Evolutionary conservation across 2,329 filamentous ascomycete genomes (phyloP), one percentile per base, ranked within the genome.

Genomic region (Claviceps citrina): DNA sequence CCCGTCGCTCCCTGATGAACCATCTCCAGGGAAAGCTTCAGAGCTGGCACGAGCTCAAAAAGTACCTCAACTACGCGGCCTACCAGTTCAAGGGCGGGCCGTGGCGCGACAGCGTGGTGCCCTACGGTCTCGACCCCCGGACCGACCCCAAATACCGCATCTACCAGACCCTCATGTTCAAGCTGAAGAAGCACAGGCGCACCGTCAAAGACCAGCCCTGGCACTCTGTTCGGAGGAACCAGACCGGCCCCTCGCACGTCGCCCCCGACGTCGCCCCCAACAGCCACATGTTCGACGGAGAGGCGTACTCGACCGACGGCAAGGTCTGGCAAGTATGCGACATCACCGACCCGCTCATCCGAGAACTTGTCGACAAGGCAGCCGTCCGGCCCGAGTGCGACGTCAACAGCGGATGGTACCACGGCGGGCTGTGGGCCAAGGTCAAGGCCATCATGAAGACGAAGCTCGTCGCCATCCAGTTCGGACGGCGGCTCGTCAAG

Each of bases 291-390:
- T 96, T 95, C 58, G 84, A 93, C 45, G 89, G 89, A 35, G 67
- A 76, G 43, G 71, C 70, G 2, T 75, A 89, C 40, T 75, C 76
- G 13, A 72, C 74, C 1, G 86, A 94, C 52, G 86, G 86, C 30
- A 91, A 91, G 52, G 79, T 91, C 37, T 98, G 86, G 81, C 91
- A 96, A 65, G 73, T 93, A 20, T 93, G 86, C 62, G 91, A 98
- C 57, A 80, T 96, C 40, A 81, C 76, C 0, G 89, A 96, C 51
- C 83, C 85, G 0, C 54, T 87, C 1, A 66, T 96, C 1, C 63
- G 66, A 1, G 58, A 66, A 9, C 63, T 95, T 3, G 67, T 94
- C 30, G 70, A 77, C 16, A 71, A 74, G 0, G 66, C 77, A 0
- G 67, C 75, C 5, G 60, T 81, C 18, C 70, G 77, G 4, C 54